Conservation (phyloP, 2,329 filamentous ascomycete species). For the Fusarium nanum region DNA sequence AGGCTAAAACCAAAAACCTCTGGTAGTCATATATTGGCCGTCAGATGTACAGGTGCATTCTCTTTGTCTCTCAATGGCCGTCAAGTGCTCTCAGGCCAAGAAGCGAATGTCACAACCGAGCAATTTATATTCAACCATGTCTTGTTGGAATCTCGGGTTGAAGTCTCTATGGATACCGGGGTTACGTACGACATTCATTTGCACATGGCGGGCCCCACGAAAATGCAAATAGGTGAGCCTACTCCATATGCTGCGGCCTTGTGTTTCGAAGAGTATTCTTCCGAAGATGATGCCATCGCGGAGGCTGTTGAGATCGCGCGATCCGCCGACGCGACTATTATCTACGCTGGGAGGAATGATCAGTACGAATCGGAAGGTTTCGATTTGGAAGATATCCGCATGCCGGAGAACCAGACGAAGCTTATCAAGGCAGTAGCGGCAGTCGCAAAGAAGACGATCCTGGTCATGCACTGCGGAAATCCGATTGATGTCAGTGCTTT, state of each 20-base stretch:
- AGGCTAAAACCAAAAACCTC: slow-evolving; percentile 15
- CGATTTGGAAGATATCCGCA: slow-evolving; percentile 22
- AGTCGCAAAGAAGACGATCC: slow-evolving; percentile 14
- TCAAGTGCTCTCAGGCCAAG: slow-evolving; percentile 13
- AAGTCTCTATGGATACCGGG: slow-evolving; percentile 13
- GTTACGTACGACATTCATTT: slow-evolving; percentile 12
- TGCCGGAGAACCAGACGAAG: slow-evolving; percentile 20
- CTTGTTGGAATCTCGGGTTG: slow-evolving; percentile 15
- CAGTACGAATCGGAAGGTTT: slow-evolving; percentile 35
- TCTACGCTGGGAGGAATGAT: slow-evolving; percentile 32
- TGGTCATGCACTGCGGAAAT: slow-evolving; percentile 32
- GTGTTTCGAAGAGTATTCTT: slow-evolving; percentile 34
- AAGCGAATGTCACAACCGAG: slow-evolving; percentile 16
- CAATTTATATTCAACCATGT: slow-evolving; percentile 30
- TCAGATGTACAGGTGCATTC: slow-evolving; percentile 22
- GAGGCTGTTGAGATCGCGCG: slow-evolving; percentile 21
- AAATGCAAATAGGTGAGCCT: neutral
- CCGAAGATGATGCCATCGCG: slow-evolving; percentile 9
- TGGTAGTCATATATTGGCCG: slow-evolving; percentile 21
- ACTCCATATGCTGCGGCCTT: slow-evolving; percentile 14
- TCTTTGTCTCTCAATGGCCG: slow-evolving; percentile 3
- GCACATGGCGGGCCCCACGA: slow-evolving; percentile 4
- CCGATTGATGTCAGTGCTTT: slow-evolving; percentile 26
- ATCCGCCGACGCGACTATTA: slow-evolving; percentile 6
- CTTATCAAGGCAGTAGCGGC: slow-evolving; percentile 27